A percentile compares a stretch with the other conserved stretches of the same genome.
These are phyloP conservation scores for Tolypocladium inflatum DNA, from an alignment of 2,329 filamentous ascomycete species.

Conservation along the genomic window DNA sequence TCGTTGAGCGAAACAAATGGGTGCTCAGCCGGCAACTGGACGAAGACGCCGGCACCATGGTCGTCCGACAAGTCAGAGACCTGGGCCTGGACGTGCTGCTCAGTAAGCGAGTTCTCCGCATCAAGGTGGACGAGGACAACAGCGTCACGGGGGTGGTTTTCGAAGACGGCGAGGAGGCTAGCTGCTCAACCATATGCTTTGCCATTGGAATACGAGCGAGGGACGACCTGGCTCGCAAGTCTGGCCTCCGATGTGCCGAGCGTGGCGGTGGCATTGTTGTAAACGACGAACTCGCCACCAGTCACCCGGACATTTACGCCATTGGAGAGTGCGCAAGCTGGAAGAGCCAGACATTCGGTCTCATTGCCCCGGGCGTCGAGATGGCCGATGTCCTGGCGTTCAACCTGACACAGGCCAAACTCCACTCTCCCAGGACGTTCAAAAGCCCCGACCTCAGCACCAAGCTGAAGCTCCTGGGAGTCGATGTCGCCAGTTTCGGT, in stretches of 20 bases:
- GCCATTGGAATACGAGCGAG: constrained; percentile 77
- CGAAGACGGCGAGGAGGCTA: constrained; percentile 69
- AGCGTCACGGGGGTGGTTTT: constrained; percentile 66
- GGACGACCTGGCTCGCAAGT: constrained; percentile 62
- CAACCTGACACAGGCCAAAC: constrained; percentile 77
- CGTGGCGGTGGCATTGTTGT: constrained; percentile 70
- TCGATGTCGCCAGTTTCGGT: constrained; percentile 87
- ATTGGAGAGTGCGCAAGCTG: constrained; percentile 89
- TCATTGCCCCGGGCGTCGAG: constrained; percentile 83
- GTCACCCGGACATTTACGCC: constrained; percentile 64
- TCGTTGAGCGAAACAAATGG: constrained; percentile 78
- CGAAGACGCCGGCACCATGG: constrained; percentile 68
- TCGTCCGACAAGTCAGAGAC: constrained; percentile 70
- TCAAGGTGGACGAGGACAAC: constrained; percentile 58
- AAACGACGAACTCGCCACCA: constrained; percentile 59
- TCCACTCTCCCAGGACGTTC: constrained; percentile 60
- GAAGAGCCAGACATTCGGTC: constrained; percentile 76
- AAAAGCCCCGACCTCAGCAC: constrained; percentile 82
- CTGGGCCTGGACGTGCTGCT: constrained; percentile 74
- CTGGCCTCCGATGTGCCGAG: constrained; percentile 63
- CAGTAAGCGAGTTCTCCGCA: constrained; percentile 63
- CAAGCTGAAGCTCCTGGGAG: constrained; percentile 80
- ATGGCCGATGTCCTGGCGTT: constrained; percentile 90
- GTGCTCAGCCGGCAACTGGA: constrained; percentile 77
- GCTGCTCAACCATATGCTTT: constrained; percentile 78